phyloP scores from a whole-genome alignment of 345 rosid species.

The Erucastrum elatum region DNA sequence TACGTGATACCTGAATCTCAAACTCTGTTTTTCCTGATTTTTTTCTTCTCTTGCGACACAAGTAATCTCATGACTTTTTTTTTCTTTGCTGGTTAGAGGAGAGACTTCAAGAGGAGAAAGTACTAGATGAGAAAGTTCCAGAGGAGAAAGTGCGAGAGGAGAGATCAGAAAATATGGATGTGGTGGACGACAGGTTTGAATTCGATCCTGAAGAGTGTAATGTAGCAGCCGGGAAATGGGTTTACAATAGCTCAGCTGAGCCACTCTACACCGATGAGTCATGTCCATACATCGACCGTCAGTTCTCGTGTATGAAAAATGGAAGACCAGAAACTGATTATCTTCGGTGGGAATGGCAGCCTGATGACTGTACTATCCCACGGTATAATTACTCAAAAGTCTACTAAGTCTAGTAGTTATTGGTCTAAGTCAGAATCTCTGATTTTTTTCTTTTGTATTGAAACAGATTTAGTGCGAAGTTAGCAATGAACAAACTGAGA shows the following conservation, averaged over 20 bases:
- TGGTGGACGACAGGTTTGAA: slow-evolving; percentile 74
- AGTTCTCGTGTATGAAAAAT: slow-evolving; percentile 70
- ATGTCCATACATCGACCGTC: slow-evolving; percentile 81
- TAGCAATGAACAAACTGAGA: slow-evolving; percentile 60
- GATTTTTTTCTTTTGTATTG: background rate
- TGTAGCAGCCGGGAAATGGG: slow-evolving; percentile 78
- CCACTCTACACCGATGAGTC: slow-evolving; percentile 75
- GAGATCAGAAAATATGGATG: slow-evolving; percentile 42
- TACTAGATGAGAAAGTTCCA: background rate
- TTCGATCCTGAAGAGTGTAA: slow-evolving; percentile 86
- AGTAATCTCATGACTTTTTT: background rate
- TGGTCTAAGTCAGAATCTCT: background rate
- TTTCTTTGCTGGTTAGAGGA: slow-evolving; percentile 9
- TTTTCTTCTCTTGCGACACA: background rate
- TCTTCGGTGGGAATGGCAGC: slow-evolving; percentile 91
- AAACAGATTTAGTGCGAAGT: slow-evolving; percentile 63
- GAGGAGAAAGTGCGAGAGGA: background rate
- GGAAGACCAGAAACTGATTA: slow-evolving; percentile 69
- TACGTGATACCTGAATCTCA: background rate
- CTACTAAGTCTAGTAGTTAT: background rate
- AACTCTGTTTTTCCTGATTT: slow-evolving; percentile 1
- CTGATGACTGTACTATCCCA: slow-evolving; percentile 82
- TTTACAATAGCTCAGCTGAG: slow-evolving; percentile 57
- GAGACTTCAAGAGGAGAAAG: background rate
- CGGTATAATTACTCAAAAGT: slow-evolving; percentile 39